Evolutionary conservation across 139 green algal genomes (phyloP).

Genomic region (Nannochloris sp.): DNA sequence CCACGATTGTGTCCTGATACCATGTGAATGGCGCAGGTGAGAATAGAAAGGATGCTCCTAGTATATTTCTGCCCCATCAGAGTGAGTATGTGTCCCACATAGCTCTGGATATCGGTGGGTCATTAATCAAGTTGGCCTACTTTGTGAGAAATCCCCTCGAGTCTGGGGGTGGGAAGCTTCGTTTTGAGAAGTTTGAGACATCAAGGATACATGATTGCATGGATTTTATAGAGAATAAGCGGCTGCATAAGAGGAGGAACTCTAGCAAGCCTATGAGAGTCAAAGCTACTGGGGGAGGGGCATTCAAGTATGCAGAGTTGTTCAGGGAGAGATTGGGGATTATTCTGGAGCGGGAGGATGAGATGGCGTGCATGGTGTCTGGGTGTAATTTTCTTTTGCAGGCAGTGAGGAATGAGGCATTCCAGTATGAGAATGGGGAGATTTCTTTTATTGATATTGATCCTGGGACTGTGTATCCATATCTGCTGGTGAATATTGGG

Average conservation of each 20-base stretch:
- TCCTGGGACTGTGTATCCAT: slow-evolving; percentile 73
- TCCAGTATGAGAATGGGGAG: slow-evolving; percentile 63
- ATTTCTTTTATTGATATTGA: slow-evolving; percentile 46
- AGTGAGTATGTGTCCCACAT: slow-evolving; percentile 81
- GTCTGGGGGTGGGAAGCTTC: slow-evolving; percentile 55
- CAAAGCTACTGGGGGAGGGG: slow-evolving; percentile 65
- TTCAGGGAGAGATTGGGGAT: slow-evolving; percentile 82
- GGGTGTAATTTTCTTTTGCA: slow-evolving; percentile 94
- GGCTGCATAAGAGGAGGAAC: slow-evolving; percentile 57
- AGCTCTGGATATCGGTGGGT: slow-evolving; percentile 89
- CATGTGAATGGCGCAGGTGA: no score
- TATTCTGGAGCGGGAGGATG: slow-evolving; percentile 84
- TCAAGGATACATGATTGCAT: slow-evolving; percentile 72
- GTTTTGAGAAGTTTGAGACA: slow-evolving; percentile 99
- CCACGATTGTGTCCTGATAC: no score
- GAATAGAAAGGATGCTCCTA: slow-evolving; percentile 45
- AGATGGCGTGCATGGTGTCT: slow-evolving; percentile 85
- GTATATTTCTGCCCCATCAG: slow-evolving; percentile 90
- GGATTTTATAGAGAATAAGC: slow-evolving; percentile 91
- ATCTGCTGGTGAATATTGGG: slow-evolving; percentile 97
- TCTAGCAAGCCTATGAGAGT: slow-evolving; percentile 39
- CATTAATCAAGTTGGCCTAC: slow-evolving; percentile 96
- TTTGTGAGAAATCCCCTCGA: slow-evolving; percentile 58
- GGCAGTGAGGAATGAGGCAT: slow-evolving; percentile 86
- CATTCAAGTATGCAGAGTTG: slow-evolving; percentile 76